phyloP scores from a whole-genome alignment of 2,329 filamentous ascomycete genomes.

The Fusarium clavum region DNA sequence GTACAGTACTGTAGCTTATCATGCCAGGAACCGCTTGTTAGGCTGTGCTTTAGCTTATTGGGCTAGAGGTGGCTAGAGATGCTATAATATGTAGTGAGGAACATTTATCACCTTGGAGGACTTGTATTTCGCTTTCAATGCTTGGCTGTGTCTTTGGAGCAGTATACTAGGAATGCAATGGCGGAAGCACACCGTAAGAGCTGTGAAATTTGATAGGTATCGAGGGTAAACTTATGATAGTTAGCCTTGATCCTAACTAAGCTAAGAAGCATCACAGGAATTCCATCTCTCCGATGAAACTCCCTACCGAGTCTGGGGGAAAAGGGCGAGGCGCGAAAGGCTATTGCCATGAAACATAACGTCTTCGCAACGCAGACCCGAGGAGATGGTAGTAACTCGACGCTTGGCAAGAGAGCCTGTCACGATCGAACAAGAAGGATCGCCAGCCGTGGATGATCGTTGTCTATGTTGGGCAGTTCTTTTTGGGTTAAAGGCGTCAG shows the following conservation, averaged over 20 bases:
- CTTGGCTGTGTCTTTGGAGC: neutral
- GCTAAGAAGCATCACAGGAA: neutral
- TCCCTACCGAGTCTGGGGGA: conserved; percentile 1
- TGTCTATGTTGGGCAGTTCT: neutral
- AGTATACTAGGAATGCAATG: neutral
- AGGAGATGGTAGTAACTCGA: neutral
- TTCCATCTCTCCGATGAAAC: neutral
- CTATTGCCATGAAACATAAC: conserved; percentile 18
- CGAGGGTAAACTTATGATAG: neutral
- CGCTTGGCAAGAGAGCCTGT: neutral
- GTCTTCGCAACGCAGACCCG: neutral
- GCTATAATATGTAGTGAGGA: neutral
- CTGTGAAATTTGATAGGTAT: neutral
- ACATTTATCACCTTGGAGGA: neutral
- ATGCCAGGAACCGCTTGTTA: conserved; percentile 17
- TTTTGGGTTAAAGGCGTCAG: conserved; percentile 10
- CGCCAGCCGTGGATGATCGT: neutral
- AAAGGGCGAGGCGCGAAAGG: conserved; percentile 11
- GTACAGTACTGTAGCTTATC: neutral
- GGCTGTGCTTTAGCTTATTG: neutral
- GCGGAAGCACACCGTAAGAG: neutral
- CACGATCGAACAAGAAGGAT: neutral
- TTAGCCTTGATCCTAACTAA: neutral
- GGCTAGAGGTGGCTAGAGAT: neutral
- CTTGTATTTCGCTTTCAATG: neutral